Base-by-base conservation (phyloP, 2,329 filamentous ascomycete species). In the Plectosphaerella cucumerina region DNA sequence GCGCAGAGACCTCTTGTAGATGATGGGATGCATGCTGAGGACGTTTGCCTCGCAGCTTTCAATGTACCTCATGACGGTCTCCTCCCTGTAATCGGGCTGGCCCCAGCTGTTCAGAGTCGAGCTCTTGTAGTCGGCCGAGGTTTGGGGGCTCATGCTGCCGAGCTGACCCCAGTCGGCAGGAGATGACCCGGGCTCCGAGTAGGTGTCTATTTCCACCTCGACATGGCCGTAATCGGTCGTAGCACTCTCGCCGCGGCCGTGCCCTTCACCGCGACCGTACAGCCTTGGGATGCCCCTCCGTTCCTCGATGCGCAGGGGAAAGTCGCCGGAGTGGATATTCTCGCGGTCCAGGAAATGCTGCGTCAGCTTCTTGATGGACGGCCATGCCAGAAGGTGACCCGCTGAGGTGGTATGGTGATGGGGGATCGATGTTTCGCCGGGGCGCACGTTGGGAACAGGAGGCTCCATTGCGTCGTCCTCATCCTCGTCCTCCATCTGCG, bases 391-490 rank as follows among this genome's bases (percentile, higher is more conserved):
- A 17, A 97, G 74, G 55, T 91, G 82, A 47, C 94, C 89, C 1
- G 91, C 91, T n/a, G 90, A 83, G 1, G 92, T 97, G 0, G 90
- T 95, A 62, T 97, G 93, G 58, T 96, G 89, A 23, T 85, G 81
- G 1, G 90, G 89, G 50, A 96, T 89, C 2, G 87, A 82, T 14
- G 88, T 80, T 57, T 84, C 78, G 44, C 82, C 84, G 1, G 78
- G 78, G 12, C 69, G 71, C 6, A 81, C 77, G 11, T 75, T 70
- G 8, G 76, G 75, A 8, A 77, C 76, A 18, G 78, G 53, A 9
- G 53, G 76, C 43, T 78, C 74, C 2, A 70, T 70, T 50, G 82
- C 77, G 47, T 73, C 66, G 48, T 78, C 73, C 31, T 81, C 75
- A 17, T 48, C 78, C 46, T 70, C 65, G 11, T 69, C 64, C 39